phyloP scores from a whole-genome alignment of 2,329 filamentous ascomycete genomes.

The Trichophyton mentagrophytes region DNA sequence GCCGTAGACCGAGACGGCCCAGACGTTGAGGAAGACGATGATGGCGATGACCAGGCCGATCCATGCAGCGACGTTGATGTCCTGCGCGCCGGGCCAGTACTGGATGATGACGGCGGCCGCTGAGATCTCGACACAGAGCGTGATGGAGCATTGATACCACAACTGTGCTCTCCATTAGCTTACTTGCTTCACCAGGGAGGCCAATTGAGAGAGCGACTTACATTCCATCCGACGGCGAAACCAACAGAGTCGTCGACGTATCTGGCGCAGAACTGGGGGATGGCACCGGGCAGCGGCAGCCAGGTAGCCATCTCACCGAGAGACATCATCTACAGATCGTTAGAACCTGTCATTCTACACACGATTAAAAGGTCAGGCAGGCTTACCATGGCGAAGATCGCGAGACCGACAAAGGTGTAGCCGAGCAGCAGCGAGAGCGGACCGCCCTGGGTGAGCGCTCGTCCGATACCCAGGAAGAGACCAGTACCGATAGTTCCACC shows the following conservation, averaged over 20 bases:
- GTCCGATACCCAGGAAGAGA: constrained; percentile 43
- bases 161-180: constrained; percentile 16
- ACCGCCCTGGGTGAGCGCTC: constrained; percentile 39
- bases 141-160: constrained; percentile 24
- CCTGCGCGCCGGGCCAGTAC: constrained; percentile 40
- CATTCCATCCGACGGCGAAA: constrained; percentile 38
- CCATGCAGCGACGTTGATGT: constrained; percentile 29
- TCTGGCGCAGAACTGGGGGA: constrained; percentile 32
- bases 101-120: constrained; percentile 51
- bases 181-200: not conserved
- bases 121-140: constrained; percentile 44
- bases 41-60: constrained; percentile 44
- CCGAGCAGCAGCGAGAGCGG: constrained; percentile 28
- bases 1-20: constrained; percentile 39
- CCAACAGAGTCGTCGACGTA: constrained; percentile 38
- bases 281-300: constrained; percentile 38
- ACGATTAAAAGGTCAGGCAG: not conserved
- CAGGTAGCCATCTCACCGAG: constrained; percentile 40
- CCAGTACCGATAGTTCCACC: constrained; percentile 47
- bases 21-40: constrained; percentile 49
- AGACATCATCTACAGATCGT: constrained; percentile 22
- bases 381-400: constrained; percentile 33
- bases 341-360: not conserved
- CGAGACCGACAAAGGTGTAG: constrained; percentile 38
- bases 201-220: constrained; percentile 20